These are phyloP conservation scores for Craspedostauros australis DNA, from an alignment of 108 stramenopile genomes.

Conservation along the genomic window DNA sequence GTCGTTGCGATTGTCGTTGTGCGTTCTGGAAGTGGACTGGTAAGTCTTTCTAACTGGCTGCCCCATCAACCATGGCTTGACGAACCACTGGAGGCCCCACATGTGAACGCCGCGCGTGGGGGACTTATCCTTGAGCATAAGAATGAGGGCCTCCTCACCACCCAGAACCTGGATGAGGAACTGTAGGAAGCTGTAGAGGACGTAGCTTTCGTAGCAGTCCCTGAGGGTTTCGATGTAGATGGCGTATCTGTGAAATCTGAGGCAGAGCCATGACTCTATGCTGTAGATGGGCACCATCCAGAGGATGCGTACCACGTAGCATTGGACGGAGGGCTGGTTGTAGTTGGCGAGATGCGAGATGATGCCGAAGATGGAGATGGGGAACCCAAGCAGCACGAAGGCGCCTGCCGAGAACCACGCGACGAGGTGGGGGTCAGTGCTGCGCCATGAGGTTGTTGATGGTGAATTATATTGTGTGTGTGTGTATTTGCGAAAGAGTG, in stretches of 20 bases:
- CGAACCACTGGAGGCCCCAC: conserved; percentile 74
- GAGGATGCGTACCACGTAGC: conserved; percentile 80
- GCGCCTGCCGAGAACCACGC: conserved; percentile 87
- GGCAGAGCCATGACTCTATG: conserved; percentile 86
- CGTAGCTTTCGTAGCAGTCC: conserved; percentile 90
- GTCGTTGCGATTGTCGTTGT: neutral
- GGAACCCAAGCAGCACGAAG: conserved; percentile 86
- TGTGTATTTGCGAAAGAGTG: too few relatives aligned
- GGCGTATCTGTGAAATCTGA: conserved; percentile 70
- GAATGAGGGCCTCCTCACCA: conserved; percentile 76
- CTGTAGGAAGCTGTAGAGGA: conserved; percentile 90
- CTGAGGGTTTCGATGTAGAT: conserved; percentile 80
- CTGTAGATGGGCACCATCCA: conserved; percentile 94
- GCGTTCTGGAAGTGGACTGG: neutral
- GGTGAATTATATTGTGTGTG: too few relatives aligned
- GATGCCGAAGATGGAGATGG: conserved; percentile 81
- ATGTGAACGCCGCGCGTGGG: conserved; percentile 85
- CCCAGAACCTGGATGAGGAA: conserved; percentile 89
- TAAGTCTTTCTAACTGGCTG: conserved; percentile 61
- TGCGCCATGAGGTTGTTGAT: conserved; percentile 2
- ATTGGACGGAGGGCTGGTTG: conserved; percentile 82
- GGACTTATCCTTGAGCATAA: conserved; percentile 85
- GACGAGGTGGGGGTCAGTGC: conserved; percentile 81
- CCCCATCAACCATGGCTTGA: conserved; percentile 90
- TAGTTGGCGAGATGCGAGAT: conserved; percentile 85